These are phyloP conservation scores for Penicillium crustosum DNA, from an alignment of 2,329 filamentous ascomycete species.

Conservation along the genomic window DNA sequence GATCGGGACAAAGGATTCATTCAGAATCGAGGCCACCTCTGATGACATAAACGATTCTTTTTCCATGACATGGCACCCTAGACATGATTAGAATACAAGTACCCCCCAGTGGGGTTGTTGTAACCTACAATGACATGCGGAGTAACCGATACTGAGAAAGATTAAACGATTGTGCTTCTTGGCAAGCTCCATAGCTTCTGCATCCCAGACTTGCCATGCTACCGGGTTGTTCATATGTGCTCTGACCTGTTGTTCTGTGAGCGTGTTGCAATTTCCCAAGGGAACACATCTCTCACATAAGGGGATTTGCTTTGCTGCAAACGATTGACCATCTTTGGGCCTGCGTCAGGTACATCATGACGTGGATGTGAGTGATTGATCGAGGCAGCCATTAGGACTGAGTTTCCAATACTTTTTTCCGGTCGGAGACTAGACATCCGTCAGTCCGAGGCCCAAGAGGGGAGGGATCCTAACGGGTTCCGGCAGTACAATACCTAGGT, in stretches of 20 bases:
- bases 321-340: slow-evolving; percentile 53
- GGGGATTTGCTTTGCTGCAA: slow-evolving; percentile 63
- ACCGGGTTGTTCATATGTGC: slow-evolving; percentile 79
- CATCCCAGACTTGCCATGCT: slow-evolving; percentile 85
- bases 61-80: slow-evolving; percentile 87
- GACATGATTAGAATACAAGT: slow-evolving; percentile 17
- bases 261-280: slow-evolving; percentile 6
- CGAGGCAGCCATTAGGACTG: slow-evolving; percentile 28
- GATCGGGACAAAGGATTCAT: slow-evolving; percentile 84
- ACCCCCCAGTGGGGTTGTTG: too few species aligned
- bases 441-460: slow-evolving; percentile 10
- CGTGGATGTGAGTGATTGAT: slow-evolving; percentile 31
- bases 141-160: slow-evolving; percentile 93
- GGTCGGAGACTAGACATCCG: slow-evolving; percentile 3
- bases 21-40: slow-evolving; percentile 77
- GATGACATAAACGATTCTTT: slow-evolving; percentile 85
- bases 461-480: slow-evolving; percentile 19
- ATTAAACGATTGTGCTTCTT: slow-evolving; percentile 81
- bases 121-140: slow-evolving; percentile 84
- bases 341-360: slow-evolving; percentile 24
- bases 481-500: slow-evolving; percentile 14
- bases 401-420: not conserved
- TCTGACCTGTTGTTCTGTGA: slow-evolving; percentile 54
- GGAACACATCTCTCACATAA: slow-evolving; percentile 54
- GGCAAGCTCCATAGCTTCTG: slow-evolving; percentile 73